phyloP scores from a whole-genome alignment of 331 rosid genomes.

The Arachis monticola region DNA sequence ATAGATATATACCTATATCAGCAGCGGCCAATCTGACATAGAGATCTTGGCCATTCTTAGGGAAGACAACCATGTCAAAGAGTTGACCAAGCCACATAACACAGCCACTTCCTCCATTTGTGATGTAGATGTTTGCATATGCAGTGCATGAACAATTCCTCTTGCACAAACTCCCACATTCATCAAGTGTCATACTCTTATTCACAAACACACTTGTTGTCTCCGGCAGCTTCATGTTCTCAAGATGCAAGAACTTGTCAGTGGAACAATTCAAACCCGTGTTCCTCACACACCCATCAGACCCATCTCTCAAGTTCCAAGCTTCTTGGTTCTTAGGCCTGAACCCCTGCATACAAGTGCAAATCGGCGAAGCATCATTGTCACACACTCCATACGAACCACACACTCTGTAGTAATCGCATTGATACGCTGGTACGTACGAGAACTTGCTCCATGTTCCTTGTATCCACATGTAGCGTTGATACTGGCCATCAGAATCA shows the following conservation, averaged over 20 bases:
- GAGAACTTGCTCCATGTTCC: conserved; percentile 48
- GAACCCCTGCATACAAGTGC: conserved; percentile 54
- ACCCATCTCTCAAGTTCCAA: conserved; percentile 54
- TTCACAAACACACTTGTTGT: conserved; percentile 40
- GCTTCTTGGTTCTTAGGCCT: conserved; percentile 31
- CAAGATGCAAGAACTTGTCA: conserved; percentile 41
- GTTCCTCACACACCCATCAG: conserved; percentile 61
- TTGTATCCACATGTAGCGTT: conserved; percentile 44
- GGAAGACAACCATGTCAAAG: conserved; percentile 49
- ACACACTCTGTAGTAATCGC: conserved; percentile 54
- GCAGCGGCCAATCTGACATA: conserved; percentile 57
- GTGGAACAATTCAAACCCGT: conserved; percentile 43
- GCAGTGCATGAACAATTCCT: conserved; percentile 62
- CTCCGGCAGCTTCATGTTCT: conserved; percentile 52
- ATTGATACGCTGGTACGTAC: conserved; percentile 55
- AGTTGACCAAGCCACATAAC: conserved; percentile 50
- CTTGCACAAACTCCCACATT: conserved; percentile 45
- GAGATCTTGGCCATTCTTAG: conserved; percentile 50
- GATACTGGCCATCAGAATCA: conserved; percentile 25
- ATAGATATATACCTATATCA: conserved; percentile 49
- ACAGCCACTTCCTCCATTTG: conserved; percentile 55
- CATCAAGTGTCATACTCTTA: conserved; percentile 37
- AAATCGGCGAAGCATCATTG: conserved; percentile 49
- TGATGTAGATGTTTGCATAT: conserved; percentile 42
- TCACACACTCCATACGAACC: conserved; percentile 61